phyloP scores from a whole-genome alignment of 495 filamentous ascomycete genomes.

The Penicillium pulvis region DNA sequence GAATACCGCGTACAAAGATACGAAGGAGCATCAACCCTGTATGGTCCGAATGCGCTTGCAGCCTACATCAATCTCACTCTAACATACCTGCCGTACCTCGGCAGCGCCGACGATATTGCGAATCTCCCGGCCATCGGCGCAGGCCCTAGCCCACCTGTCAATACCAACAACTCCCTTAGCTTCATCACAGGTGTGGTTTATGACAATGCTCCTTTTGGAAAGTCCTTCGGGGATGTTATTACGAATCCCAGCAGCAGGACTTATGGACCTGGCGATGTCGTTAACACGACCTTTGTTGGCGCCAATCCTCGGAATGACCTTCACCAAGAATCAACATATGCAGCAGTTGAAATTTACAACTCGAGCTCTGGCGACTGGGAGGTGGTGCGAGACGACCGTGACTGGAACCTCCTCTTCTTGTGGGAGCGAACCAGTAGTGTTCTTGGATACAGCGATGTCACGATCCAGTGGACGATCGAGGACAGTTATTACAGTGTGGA shows the following conservation, averaged over 20 bases:
- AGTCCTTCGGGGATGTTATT: constrained; percentile 73
- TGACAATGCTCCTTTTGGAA: constrained; percentile 71
- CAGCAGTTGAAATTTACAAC: constrained; percentile 71
- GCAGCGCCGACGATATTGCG: constrained; percentile 39
- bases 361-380: constrained; percentile 57
- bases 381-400: constrained; percentile 50
- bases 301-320: constrained; percentile 92
- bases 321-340: constrained; percentile 75
- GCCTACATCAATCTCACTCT: constrained; percentile 88
- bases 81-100: constrained; percentile 70
- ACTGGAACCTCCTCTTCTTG: constrained; percentile 30
- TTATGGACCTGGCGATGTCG: constrained; percentile 58
- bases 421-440: constrained; percentile 77
- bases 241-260: constrained; percentile 51
- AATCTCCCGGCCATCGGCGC: constrained; percentile 47
- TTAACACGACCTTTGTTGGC: constrained; percentile 74
- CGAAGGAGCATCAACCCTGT: constrained; percentile 93
- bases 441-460: constrained; percentile 77
- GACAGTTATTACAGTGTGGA: constrained; percentile 49
- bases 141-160: constrained; percentile 76
- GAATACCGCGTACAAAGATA: constrained; percentile 91
- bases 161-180: constrained; percentile 74
- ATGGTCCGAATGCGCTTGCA: constrained; percentile 87
- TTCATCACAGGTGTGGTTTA: constrained; percentile 82
- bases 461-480: constrained; percentile 77